These are phyloP conservation scores for Rhizophora apiculata DNA, from an alignment of 345 rosid genomes.

Conservation along the genomic window DNA sequence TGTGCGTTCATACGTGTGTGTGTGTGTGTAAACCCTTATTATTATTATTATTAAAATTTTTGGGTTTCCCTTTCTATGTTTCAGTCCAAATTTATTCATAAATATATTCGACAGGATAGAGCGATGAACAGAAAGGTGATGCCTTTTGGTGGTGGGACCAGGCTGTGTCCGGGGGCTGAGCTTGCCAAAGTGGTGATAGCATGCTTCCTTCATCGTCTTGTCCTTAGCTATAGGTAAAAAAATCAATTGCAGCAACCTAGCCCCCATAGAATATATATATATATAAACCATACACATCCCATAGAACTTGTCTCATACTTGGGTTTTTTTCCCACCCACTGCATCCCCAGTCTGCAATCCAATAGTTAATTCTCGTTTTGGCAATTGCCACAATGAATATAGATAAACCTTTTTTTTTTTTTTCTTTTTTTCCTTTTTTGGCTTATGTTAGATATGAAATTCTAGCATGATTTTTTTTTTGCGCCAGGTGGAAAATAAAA, in stretches of 20 bases:
- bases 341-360: constrained; percentile 34
- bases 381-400: no score
- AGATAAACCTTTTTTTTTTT: background rate
- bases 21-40: no score
- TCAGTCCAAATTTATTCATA: background rate
- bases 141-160: constrained; percentile 85
- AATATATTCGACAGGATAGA: constrained; percentile 40
- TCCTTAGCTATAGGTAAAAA: constrained; percentile 67
- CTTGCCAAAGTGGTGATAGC: constrained; percentile 69
- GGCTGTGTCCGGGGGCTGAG: constrained; percentile 83
- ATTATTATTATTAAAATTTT: no score
- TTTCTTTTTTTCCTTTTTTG: no score
- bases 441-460: background rate
- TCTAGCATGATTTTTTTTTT: background rate
- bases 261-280: background rate
- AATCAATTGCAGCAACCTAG: background rate
- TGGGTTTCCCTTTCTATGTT: background rate
- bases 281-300: background rate
- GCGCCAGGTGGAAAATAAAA: constrained; percentile 62
- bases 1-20: no score
- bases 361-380: background rate
- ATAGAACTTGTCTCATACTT: background rate
- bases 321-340: constrained; percentile 2
- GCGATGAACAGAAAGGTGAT: constrained; percentile 51
- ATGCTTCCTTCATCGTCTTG: constrained; percentile 87